Conservation (phyloP, 345 rosid genomes). For the Populus alba region DNA sequence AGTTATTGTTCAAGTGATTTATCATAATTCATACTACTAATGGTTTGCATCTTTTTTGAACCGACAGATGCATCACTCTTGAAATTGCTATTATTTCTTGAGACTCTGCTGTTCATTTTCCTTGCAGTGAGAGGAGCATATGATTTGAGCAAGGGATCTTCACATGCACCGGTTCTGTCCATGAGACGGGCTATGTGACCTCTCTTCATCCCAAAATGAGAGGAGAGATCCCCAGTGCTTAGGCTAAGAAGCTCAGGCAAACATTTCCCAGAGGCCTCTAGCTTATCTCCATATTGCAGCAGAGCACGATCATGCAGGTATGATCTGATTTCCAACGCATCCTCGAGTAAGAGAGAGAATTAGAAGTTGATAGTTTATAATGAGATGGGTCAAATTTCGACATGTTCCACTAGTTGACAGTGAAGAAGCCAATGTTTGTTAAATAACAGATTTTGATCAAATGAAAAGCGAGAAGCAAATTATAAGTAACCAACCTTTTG, state of each 20-base stretch:
- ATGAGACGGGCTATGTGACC: conserved; percentile 56
- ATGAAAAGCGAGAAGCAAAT: background rate
- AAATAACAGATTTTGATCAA: background rate
- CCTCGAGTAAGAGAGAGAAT: conserved; percentile 30
- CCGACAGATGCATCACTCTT: conserved; percentile 24
- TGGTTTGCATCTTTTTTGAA: conserved; percentile 26
- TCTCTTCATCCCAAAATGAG: conserved; percentile 58
- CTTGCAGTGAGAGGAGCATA: conserved; percentile 10
- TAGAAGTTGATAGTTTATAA: background rate
- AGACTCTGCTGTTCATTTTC: conserved; percentile 15
- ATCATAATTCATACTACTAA: conserved; percentile 23
- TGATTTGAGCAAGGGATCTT: conserved; percentile 36
- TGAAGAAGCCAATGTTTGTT: background rate
- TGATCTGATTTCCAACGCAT: conserved; percentile 55
- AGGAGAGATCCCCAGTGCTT: conserved; percentile 38
- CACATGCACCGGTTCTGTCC: conserved; percentile 40
- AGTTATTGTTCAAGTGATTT: conserved; percentile 46
- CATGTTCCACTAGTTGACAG: background rate
- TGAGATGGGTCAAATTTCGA: background rate
- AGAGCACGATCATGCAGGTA: conserved; percentile 64
- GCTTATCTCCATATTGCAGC: conserved; percentile 50
- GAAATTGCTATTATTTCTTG: conserved; percentile 34
- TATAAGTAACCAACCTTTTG: conserved; percentile 42
- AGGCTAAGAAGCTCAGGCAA: conserved; percentile 51
- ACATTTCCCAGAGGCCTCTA: conserved; percentile 52